Conservation (phyloP, 208 protist genomes). For the Herpetomonas tarakana region DNA sequence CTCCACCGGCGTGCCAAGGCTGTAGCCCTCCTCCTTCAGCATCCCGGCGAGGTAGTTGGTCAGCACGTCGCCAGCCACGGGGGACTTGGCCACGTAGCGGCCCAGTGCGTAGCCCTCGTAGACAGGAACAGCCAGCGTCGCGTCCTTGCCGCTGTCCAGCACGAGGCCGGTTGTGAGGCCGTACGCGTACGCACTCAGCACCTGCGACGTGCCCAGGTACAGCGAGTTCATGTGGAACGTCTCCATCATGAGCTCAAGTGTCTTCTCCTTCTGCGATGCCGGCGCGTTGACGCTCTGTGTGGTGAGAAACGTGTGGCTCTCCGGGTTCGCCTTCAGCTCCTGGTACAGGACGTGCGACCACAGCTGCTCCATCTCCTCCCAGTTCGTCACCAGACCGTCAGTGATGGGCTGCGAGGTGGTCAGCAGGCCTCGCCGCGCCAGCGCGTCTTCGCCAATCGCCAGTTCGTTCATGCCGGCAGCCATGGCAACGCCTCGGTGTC, state of each 20-base stretch:
- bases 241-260: constrained; percentile 93
- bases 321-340: constrained; percentile 85
- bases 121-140: constrained; percentile 83
- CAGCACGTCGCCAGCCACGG: constrained; percentile 71
- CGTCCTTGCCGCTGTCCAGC: constrained; percentile 88
- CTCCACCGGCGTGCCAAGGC: constrained; percentile 89
- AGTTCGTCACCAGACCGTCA: constrained; percentile 80
- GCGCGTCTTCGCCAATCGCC: constrained; percentile 83
- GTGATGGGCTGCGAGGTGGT: constrained; percentile 63
- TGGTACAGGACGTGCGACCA: constrained; percentile 92
- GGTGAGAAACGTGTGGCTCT: constrained; percentile 89
- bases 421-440: constrained; percentile 84
- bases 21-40: constrained; percentile 78
- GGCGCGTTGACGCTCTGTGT: constrained; percentile 87
- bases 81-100: constrained; percentile 73
- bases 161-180: constrained; percentile 94
- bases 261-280: constrained; percentile 81
- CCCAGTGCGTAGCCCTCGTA: constrained; percentile 93
- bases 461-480: constrained; percentile 89
- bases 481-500: constrained; percentile 90
- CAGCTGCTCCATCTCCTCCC: constrained; percentile 91
- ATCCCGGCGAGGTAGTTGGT: constrained; percentile 82
- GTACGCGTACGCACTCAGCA: constrained; percentile 92
- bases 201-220: constrained; percentile 87
- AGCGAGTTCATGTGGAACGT: constrained; percentile 92